phyloP scores from a whole-genome alignment of 345 rosid species.

The Hevea brasiliensis region DNA sequence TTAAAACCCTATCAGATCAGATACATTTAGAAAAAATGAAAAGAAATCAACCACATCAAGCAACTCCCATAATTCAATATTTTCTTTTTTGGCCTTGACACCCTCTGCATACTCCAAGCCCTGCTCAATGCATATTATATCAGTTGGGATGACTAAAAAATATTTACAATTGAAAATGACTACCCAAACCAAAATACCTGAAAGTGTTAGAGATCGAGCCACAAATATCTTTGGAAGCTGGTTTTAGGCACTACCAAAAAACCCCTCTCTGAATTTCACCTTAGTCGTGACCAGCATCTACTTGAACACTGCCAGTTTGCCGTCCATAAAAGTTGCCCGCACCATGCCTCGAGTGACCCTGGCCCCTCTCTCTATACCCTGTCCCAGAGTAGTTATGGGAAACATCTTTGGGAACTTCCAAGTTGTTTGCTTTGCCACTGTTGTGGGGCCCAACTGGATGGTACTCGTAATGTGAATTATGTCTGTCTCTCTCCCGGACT shows the following conservation, averaged over 20 bases:
- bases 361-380: slow-evolving; percentile 71
- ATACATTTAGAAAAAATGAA: slow-evolving; percentile 19
- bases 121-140: slow-evolving; percentile 37
- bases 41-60: slow-evolving; percentile 24
- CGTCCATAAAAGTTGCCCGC: slow-evolving; percentile 50
- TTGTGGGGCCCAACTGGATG: slow-evolving; percentile 56
- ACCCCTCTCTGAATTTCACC: slow-evolving; percentile 26
- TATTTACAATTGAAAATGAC: slow-evolving; percentile 22
- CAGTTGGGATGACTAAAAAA: slow-evolving; percentile 15
- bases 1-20: slow-evolving; percentile 26
- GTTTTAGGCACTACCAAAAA: slow-evolving; percentile 6
- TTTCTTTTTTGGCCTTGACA: slow-evolving; percentile 2
- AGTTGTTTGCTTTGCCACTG: slow-evolving; percentile 33
- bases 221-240: slow-evolving; percentile 4
- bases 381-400: slow-evolving; percentile 47
- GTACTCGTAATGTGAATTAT: slow-evolving; percentile 65
- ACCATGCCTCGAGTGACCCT: slow-evolving; percentile 55
- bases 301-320: slow-evolving; percentile 44
- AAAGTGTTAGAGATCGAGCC: slow-evolving; percentile 14
- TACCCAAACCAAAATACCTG: slow-evolving; percentile 38
- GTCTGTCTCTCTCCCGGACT: slow-evolving; percentile 64
- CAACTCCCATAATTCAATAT: slow-evolving; percentile 16
- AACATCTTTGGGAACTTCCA: slow-evolving; percentile 54
- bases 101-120: slow-evolving; percentile 31
- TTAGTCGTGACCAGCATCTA: slow-evolving; percentile 42